Conservation (phyloP, 192 early-diverging fungal genomes). For the Rhizophlyctis rosea region DNA sequence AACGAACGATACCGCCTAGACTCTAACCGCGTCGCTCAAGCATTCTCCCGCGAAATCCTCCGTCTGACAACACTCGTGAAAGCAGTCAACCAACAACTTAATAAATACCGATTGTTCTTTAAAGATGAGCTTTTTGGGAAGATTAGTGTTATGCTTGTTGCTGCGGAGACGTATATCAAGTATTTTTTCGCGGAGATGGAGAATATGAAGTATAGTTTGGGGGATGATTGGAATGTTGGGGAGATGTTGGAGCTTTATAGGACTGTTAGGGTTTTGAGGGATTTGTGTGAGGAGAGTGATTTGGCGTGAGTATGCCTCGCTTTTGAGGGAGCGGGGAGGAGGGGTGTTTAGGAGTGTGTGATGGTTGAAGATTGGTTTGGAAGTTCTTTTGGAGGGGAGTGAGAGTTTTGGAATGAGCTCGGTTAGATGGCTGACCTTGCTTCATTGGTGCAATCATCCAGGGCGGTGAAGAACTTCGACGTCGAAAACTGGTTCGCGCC, state of each 20-base stretch:
- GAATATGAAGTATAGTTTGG: slow-evolving; percentile 28
- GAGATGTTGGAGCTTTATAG: slow-evolving; percentile 42
- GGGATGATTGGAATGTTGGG: slow-evolving; percentile 18
- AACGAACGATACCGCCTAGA: slow-evolving; percentile 19
- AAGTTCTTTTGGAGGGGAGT: too few species aligned
- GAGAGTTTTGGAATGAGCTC: slow-evolving; percentile 8
- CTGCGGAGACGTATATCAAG: slow-evolving; percentile 43
- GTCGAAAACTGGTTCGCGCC: slow-evolving; percentile 69
- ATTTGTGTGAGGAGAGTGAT: slow-evolving; percentile 30
- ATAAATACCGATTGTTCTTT: slow-evolving; percentile 27
- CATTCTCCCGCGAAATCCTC: slow-evolving; percentile 14
- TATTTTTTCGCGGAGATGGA: slow-evolving; percentile 31
- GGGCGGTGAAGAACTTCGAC: slow-evolving; percentile 53
- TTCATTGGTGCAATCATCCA: too few species aligned
- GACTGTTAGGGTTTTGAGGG: slow-evolving; percentile 21
- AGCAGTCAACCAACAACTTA: slow-evolving; percentile 27
- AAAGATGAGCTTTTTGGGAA: slow-evolving; percentile 24
- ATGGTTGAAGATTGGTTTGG: too few species aligned
- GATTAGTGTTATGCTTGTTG: slow-evolving; percentile 19
- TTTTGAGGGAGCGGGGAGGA: too few species aligned
- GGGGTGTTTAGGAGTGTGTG: too few species aligned
- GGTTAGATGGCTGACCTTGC: too few species aligned
- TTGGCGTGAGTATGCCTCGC: slow-evolving; percentile 24
- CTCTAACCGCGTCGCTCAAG: neutral
- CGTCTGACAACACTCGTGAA: slow-evolving; percentile 24